Evolutionary conservation across 129 eudicot species (phyloP).

Genomic region (Gnaphalium uliginosum): DNA sequence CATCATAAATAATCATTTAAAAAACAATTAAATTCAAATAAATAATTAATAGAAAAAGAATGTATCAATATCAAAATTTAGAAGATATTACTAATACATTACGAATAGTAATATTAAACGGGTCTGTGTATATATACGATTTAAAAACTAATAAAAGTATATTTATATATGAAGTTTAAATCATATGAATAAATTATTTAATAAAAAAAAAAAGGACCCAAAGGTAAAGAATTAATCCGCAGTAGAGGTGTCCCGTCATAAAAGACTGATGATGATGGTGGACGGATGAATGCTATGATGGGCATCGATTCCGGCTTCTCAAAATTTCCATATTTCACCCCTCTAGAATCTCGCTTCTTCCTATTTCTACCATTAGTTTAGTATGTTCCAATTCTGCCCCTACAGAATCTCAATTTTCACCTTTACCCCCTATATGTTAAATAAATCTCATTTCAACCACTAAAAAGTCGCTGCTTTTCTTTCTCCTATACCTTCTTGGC

Average conservation of each 20-base stretch:
- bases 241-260: constrained; percentile 38
- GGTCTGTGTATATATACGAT: too few relatives aligned
- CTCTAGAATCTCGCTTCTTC: constrained; percentile 13
- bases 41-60: too few relatives aligned
- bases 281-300: constrained; percentile 30
- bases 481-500: too few relatives aligned
- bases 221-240: background rate
- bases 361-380: background rate
- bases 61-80: too few relatives aligned
- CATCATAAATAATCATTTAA: too few relatives aligned
- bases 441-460: background rate
- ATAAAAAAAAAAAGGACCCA: background rate
- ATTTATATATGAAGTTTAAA: too few relatives aligned
- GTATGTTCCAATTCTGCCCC: background rate
- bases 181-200: too few relatives aligned
- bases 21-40: too few relatives aligned
- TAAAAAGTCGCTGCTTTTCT: background rate
- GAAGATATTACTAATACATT: too few relatives aligned
- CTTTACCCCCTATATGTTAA: background rate
- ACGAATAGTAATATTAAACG: too few relatives aligned
- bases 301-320: constrained; percentile 33
- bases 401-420: constrained; percentile 6
- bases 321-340: background rate
- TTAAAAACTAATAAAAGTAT: too few relatives aligned
- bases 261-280: constrained; percentile 30